Conservation (phyloP, 106 monocot genomes). For the Agapanthus africanus region DNA sequence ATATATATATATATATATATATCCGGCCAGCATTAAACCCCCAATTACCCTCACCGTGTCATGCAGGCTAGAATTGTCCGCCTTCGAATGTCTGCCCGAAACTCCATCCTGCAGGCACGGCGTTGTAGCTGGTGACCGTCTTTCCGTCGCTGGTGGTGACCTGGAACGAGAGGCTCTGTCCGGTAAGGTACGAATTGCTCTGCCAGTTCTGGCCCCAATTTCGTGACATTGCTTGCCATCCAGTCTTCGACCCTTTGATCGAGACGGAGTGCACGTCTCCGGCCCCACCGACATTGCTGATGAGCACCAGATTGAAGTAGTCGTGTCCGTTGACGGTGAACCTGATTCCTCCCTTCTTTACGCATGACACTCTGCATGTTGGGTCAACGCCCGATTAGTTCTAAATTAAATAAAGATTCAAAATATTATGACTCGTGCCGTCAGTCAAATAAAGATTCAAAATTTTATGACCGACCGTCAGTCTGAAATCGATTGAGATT, state of each 20-base stretch:
- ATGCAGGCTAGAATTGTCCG: slow-evolving; percentile 29
- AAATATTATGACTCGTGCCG: too few species aligned
- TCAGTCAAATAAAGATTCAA: too few species aligned
- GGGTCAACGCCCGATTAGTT: background rate
- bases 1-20: too few species aligned
- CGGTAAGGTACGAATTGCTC: slow-evolving; percentile 65
- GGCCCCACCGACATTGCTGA: slow-evolving; percentile 68
- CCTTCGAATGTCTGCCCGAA: slow-evolving; percentile 71
- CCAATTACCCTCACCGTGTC: too few species aligned
- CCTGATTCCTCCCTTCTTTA: slow-evolving; percentile 62
- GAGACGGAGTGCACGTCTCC: slow-evolving; percentile 58
- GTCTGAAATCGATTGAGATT: background rate
- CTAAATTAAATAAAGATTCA: background rate
- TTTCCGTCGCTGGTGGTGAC: slow-evolving; percentile 74
- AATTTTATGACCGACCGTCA: too few species aligned
- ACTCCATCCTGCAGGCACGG: slow-evolving; percentile 47
- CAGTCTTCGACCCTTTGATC: slow-evolving; percentile 50
- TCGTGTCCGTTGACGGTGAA: slow-evolving; percentile 74
- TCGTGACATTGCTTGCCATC: slow-evolving; percentile 68
- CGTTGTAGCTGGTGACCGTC: slow-evolving; percentile 48
- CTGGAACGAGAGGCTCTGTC: slow-evolving; percentile 67
- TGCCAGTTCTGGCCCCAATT: slow-evolving; percentile 93
- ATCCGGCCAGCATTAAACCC: too few species aligned
- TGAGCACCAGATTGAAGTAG: slow-evolving; percentile 73
- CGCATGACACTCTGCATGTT: slow-evolving; percentile 45